Conservation (phyloP, 768 basidiomycete genomes). For the Suillus luteus region DNA sequence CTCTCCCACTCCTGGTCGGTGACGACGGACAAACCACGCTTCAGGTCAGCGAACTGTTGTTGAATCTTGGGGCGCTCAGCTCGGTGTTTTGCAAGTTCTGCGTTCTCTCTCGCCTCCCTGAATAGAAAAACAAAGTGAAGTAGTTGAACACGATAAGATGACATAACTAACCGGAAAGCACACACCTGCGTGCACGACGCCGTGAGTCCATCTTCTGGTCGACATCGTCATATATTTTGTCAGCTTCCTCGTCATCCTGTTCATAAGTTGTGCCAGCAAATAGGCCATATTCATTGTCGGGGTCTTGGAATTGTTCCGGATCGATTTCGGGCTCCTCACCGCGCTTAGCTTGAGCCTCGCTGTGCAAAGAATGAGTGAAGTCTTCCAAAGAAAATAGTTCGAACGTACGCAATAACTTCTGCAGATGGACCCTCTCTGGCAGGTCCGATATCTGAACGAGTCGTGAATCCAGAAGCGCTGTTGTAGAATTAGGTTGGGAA, state of each 20-base stretch:
- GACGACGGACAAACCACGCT: slow-evolving; percentile 82
- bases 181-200: slow-evolving; percentile 76
- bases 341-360: slow-evolving; percentile 82
- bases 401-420: slow-evolving; percentile 80
- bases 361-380: slow-evolving; percentile 31
- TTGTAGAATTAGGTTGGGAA: slow-evolving; percentile 11
- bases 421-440: slow-evolving; percentile 94
- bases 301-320: slow-evolving; percentile 93
- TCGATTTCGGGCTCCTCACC: slow-evolving; percentile 89
- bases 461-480: slow-evolving; percentile 96
- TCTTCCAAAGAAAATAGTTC: neutral
- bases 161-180: slow-evolving; percentile 45
- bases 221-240: slow-evolving; percentile 91
- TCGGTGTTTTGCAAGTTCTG: slow-evolving; percentile 73
- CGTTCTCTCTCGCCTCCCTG: slow-evolving; percentile 78
- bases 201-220: slow-evolving; percentile 90
- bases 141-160: slow-evolving; percentile 31
- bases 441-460: slow-evolving; percentile 97
- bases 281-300: slow-evolving; percentile 94
- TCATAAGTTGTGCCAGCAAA: slow-evolving; percentile 97
- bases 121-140: slow-evolving; percentile 21
- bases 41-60: slow-evolving; percentile 93
- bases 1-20: slow-evolving; percentile 93
- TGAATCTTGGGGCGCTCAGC: slow-evolving; percentile 93
- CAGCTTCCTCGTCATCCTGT: slow-evolving; percentile 96